phyloP scores from a whole-genome alignment of 257 asterid genomes.

The Capsicum chinense region DNA sequence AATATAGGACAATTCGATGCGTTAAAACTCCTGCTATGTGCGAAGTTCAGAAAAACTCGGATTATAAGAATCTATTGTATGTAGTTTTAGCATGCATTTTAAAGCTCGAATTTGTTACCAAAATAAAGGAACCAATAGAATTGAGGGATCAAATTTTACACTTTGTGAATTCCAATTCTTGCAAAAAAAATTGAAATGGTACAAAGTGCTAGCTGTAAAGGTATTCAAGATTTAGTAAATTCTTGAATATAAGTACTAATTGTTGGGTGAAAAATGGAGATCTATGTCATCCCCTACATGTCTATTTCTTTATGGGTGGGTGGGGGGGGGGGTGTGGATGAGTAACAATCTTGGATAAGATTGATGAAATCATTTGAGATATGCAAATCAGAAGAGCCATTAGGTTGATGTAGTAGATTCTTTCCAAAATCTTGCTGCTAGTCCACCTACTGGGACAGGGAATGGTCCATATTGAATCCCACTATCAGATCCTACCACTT shows the following conservation, averaged over 20 bases:
- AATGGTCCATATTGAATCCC: constrained; percentile 80
- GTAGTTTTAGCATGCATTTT: no score
- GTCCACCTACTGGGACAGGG: constrained; percentile 80
- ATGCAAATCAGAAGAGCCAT: neutral
- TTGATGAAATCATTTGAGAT: constrained; percentile 32
- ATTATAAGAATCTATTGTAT: no score
- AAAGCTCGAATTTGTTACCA: no score
- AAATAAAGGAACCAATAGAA: constrained; percentile 16
- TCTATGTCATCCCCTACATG: neutral
- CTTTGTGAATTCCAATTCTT: constrained; percentile 34
- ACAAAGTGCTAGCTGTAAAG: constrained; percentile 46
- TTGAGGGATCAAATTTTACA: constrained; percentile 31
- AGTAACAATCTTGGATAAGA: constrained; percentile 9
- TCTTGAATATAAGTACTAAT: neutral
- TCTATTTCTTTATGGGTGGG: neutral
- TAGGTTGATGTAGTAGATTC: constrained; percentile 39
- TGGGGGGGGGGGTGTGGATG: neutral
- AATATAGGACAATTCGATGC: no score
- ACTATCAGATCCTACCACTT: constrained; percentile 62
- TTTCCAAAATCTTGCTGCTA: constrained; percentile 71
- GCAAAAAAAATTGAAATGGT: constrained; percentile 31
- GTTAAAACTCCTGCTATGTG: no score
- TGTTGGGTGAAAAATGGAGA: neutral
- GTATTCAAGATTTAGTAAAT: constrained; percentile 27
- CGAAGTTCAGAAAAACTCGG: no score